Conservation (phyloP, 371 early-diverging fungal genomes). For the Mucor ambiguus region DNA sequence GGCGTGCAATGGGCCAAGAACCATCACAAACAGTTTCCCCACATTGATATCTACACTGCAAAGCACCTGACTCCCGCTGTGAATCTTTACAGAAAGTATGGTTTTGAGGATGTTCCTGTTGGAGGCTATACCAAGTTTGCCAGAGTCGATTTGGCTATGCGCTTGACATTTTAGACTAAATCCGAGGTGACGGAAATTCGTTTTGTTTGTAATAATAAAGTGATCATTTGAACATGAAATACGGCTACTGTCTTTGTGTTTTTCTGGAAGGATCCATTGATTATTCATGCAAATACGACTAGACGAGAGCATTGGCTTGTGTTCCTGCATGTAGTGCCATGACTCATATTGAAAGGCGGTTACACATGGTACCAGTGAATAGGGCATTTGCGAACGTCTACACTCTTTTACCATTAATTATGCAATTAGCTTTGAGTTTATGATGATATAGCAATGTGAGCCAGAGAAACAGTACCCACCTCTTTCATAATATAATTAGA, state of each 20-base stretch:
- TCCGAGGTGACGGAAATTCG: not conserved
- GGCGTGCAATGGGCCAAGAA: constrained; percentile 17
- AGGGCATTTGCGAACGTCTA: not conserved
- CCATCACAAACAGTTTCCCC: not conserved
- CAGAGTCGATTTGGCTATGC: constrained; percentile 14
- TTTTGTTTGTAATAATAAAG: not conserved
- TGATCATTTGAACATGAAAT: not conserved
- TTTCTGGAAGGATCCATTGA: constrained; percentile 5
- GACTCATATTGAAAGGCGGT: not conserved
- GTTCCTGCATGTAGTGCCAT: not conserved
- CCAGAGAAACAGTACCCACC: not conserved
- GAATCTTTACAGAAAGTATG: constrained; percentile 15
- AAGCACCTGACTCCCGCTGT: constrained; percentile 2
- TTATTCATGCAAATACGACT: not conserved
- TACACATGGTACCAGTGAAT: not conserved
- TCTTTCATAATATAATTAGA: not conserved
- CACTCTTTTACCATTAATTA: not conserved
- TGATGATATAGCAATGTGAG: not conserved
- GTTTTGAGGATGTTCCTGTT: constrained; percentile 7
- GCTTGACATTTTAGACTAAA: constrained; percentile 9
- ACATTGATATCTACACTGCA: constrained; percentile 8
- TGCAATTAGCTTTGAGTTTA: not conserved
- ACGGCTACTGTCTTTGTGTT: not conserved
- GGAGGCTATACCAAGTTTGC: constrained; percentile 2
- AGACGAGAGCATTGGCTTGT: not conserved